Percentiles rank a stretch among this genome's conserved stretches.
Evolutionary conservation across 176 grass and related monocot genomes (phyloP).

Genomic region (Puccinellia tenuiflora): DNA sequence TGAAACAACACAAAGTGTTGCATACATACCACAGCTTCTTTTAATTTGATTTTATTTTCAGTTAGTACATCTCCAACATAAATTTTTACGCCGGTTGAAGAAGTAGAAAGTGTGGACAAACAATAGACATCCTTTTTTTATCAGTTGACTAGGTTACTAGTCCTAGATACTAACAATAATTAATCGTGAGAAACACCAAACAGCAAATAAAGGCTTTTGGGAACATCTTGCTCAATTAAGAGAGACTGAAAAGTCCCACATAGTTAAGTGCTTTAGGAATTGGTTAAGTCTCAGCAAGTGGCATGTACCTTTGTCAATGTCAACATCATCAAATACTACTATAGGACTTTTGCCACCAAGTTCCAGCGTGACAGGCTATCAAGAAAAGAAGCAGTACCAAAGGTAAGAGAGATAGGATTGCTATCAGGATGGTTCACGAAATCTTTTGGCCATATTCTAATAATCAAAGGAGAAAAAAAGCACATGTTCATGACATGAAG

Average conservation of each 20-base stretch:
- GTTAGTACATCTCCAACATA: not conserved
- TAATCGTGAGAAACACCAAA: not conserved
- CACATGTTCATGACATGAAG: not conserved
- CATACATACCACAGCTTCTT: not conserved
- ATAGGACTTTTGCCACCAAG: conserved; percentile 99
- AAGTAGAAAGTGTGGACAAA: conserved; percentile 2
- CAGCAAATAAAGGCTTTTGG: not conserved
- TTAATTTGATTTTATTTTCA: not conserved
- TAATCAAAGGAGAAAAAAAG: not conserved
- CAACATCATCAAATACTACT: conserved; percentile 96
- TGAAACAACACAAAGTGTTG: not conserved
- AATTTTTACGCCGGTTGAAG: not conserved
- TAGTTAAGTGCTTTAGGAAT: not conserved
- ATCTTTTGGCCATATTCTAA: not conserved
- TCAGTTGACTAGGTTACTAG: not conserved
- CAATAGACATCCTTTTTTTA: not conserved
- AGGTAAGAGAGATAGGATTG: not conserved
- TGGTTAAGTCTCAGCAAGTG: not conserved
- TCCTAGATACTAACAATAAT: not conserved
- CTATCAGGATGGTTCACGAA: not conserved
- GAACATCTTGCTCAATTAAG: not conserved
- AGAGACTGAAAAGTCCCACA: not conserved
- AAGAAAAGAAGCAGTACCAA: conserved; percentile 27
- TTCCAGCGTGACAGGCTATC: conserved; percentile 91
- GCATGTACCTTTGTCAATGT: conserved; percentile 82